Base-by-base conservation (phyloP, 169 alveolate genomes). In the Perkinsus marinus region DNA sequence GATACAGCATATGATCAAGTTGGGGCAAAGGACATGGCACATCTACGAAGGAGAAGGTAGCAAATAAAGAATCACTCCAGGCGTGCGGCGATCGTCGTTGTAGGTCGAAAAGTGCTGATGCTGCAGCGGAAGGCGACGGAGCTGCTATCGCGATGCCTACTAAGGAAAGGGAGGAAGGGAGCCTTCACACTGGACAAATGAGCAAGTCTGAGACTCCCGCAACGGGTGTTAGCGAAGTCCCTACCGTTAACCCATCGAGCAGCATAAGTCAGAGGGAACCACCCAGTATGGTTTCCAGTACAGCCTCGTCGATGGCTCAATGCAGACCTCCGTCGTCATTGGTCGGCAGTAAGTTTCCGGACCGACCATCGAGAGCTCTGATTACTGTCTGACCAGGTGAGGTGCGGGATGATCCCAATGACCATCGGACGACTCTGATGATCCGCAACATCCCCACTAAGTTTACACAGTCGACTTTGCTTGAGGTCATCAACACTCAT, bases 381-480 rank as follows among this genome's bases (percentile, higher is more conserved):
- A 41, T 3, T 16, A 30, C 7, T 16, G 79, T 13, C 7, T 13
- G 36, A 0, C 22, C 79, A 57, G 79, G 79, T 57, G 79, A 57
- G 22, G 79, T 57, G 26, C 79, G 79, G 79, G 79, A 57, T 26
- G 22, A 57, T 16, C 79, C 79, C 22, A 57, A 57, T 26, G 79
- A 57, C 22, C 79, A 13, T 57, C 79, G 79, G 37, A 57, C 79
- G 26, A 57, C 96, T 0, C 57, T 95, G 39, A 95, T 95, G 95
- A 94, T 95, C 68, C 94, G 94, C 92, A 95, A 95, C 92, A 95
- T 95, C 90, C 96, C 96, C 34, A 95, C 94, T 91, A 95, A 95
- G 94, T 95, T 93, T 92, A 92, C 96, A 22, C 92, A 92, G 90
- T 43, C 92, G 16, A 93, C 93, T 57, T 92, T 94, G 68, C 91